A percentile compares a stretch with the other conserved stretches of the same genome.
Conservation (phyloP, 345 rosid species). For the Populus simonii region DNA sequence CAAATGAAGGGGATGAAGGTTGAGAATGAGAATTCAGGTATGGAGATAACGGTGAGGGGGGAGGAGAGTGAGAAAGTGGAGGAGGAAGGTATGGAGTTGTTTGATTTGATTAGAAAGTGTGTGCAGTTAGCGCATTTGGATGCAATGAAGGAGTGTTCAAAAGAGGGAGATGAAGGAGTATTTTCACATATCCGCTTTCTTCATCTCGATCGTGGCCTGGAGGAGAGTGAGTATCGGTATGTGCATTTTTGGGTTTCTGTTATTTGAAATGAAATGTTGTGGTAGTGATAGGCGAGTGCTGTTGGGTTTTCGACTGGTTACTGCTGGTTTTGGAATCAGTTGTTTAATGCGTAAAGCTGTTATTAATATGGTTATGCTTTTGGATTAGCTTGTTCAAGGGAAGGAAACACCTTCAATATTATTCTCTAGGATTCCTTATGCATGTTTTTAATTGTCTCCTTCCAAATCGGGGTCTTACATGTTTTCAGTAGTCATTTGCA, state of each 20-base stretch:
- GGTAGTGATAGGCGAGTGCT: not conserved
- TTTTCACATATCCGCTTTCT: conserved; percentile 60
- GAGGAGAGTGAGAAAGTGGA: conserved; percentile 31
- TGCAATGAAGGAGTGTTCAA: conserved; percentile 46
- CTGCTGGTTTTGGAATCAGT: too few relatives aligned
- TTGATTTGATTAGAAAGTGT: conserved; percentile 48
- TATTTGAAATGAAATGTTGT: not conserved
- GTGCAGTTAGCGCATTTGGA: conserved; percentile 78
- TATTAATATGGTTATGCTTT: too few relatives aligned
- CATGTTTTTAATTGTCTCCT: too few relatives aligned
- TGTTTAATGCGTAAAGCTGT: too few relatives aligned
- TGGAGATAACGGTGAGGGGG: conserved; percentile 40
- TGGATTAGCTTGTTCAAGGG: too few relatives aligned
- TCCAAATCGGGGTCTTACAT: too few relatives aligned
- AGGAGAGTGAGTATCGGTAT: conserved; percentile 67
- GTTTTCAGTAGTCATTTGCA: too few relatives aligned
- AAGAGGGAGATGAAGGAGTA: conserved; percentile 52
- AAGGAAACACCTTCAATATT: too few relatives aligned
- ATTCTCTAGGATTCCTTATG: too few relatives aligned
- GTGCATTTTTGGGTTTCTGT: conserved; percentile 6
- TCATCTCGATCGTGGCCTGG: conserved; percentile 64
- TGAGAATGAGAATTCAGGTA: conserved; percentile 33
- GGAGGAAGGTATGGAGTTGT: conserved; percentile 45
- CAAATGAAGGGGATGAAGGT: conserved; percentile 50
- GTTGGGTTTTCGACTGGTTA: not conserved